Evolutionary conservation across 2,329 filamentous ascomycete species (phyloP).

Genomic region (Cercospora sesami): DNA sequence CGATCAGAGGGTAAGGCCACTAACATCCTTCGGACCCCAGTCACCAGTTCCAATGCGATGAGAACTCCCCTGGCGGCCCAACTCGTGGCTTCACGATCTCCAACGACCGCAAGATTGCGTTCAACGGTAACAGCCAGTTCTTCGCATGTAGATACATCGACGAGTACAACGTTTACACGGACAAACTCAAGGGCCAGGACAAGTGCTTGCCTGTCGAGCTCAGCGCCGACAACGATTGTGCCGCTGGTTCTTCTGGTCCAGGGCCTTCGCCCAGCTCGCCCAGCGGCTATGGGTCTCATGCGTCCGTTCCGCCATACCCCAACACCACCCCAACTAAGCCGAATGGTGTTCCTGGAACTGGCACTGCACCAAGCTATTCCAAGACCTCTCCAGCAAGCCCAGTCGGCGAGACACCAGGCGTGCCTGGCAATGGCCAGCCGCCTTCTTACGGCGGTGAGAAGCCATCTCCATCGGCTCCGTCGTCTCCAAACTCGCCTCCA

Average conservation of each 20-base stretch:
- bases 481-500: not conserved
- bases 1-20: not conserved
- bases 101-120: conserved; percentile 20
- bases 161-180: conserved; percentile 27
- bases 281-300: conserved; percentile 5
- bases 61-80: conserved; percentile 14
- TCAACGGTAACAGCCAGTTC: conserved; percentile 20
- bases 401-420: not conserved
- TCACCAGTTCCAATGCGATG: conserved; percentile 27
- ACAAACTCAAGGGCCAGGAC: conserved; percentile 19
- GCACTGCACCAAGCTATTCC: not conserved
- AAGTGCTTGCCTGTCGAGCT: conserved; percentile 24
- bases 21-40: not conserved
- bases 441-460: not conserved
- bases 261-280: not conserved
- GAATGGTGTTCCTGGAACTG: not conserved
- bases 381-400: not conserved
- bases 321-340: not conserved
- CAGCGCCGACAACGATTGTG: conserved; percentile 20
- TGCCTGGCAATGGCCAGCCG: not conserved
- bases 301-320: conserved; percentile 10
- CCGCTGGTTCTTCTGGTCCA: not conserved
- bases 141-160: conserved; percentile 22
- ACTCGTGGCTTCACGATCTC: conserved; percentile 22
- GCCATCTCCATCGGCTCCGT: not conserved